Evolutionary conservation across 2,329 filamentous ascomycete genomes (phyloP).

Genomic region (Gaeumannomyces sp.): DNA sequence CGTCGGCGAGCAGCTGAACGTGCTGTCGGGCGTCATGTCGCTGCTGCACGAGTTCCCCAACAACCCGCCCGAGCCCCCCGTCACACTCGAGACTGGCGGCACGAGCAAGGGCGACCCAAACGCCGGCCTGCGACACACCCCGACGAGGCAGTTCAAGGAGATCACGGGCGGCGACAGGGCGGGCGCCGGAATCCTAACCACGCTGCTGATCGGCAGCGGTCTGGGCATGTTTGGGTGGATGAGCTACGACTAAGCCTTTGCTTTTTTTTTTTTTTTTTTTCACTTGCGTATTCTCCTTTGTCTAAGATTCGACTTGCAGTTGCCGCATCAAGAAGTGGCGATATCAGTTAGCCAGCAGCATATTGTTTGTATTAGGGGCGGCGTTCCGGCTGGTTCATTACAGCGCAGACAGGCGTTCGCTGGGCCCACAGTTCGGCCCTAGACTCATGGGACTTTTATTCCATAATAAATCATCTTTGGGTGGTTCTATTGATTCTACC

Average conservation of each 20-base stretch:
- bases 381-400: not conserved
- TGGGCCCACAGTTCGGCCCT: not conserved
- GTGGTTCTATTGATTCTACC: too few species aligned
- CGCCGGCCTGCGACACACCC: conserved; percentile 18
- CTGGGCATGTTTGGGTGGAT: conserved; percentile 26
- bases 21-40: conserved; percentile 40
- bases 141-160: conserved; percentile 5
- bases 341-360: not conserved
- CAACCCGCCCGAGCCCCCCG: conserved; percentile 17
- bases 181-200: conserved; percentile 36
- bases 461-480: not conserved
- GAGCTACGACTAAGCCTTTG: conserved; percentile 17
- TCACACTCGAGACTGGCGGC: conserved; percentile 38
- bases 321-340: not conserved
- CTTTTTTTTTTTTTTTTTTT: not conserved
- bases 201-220: conserved; percentile 25
- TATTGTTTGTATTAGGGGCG: not conserved
- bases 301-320: not conserved
- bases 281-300: not conserved
- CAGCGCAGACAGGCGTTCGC: not conserved
- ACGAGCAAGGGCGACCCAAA: conserved; percentile 27
- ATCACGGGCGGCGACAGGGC: conserved; percentile 28
- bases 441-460: not conserved
- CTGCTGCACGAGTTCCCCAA: conserved; percentile 28
- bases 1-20: conserved; percentile 48